Base-by-base conservation (phyloP, 78 protist species). In the Dictyostelium brefeldianum region DNA sequence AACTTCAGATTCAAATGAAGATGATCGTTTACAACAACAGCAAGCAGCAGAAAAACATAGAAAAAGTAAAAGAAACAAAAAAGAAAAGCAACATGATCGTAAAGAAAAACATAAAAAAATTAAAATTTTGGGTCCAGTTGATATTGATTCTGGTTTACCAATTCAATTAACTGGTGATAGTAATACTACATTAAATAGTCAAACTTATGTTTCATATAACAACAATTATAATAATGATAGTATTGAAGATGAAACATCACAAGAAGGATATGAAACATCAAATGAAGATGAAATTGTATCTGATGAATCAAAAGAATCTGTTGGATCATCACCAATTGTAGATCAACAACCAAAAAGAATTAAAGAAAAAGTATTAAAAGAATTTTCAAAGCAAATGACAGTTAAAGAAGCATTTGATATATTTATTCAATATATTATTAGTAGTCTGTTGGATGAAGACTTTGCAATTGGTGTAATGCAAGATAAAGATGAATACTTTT, bases 361-460 rank as follows among this genome's bases (percentile, higher is more conserved):
- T 8, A 78, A 54, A 31, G 59, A 78, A 53, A 46, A 41, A 77
- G 93, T 87, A 48, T 15, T 54, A 18, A 50, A 64, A 46, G 22
- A 22, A 41, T 87, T 77, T 50, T 53, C 84, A 1, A 87, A 77
- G 65, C 64, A 41, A 27, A 64, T 64, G 20, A 64, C 93, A 1
- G 65, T 64, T 48, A 59, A 64, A 50, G 93, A 87, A 20, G 41
- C 93, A 65, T 87, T 87, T 48, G n/a, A 51, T 50, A 77, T 87
- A 15, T 77, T 87, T 10, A 27, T 87, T 17, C 93, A 87, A 31
- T 87, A 87, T 51, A 69, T 87, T 1, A 36, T 77, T 8, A 87
- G 93, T 87, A 59, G 84, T 78, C 11, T 77, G 4, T 25, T 87
- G 2, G 93, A 87, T 78, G 51, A 74, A 29, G 84, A 87, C 0